Base-by-base conservation (phyloP, 257 asterid species). In the Nicotiana attenuata region DNA sequence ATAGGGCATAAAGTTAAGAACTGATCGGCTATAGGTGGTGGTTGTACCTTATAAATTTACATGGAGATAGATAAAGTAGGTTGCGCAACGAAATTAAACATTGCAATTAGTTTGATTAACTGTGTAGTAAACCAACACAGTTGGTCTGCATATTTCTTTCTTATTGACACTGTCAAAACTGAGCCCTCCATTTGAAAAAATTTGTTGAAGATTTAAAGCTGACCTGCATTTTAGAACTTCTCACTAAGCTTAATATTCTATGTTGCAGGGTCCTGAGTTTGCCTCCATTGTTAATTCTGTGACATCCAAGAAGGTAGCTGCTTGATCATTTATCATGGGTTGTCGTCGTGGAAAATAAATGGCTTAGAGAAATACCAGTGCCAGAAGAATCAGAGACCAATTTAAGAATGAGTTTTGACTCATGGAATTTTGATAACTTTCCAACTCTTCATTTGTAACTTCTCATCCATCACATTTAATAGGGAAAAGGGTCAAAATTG, bases 281-380 rank as follows among this genome's bases (percentile, higher is more conserved):
- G 97, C 97, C 11, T 89, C 98, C 29, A 94, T 96, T 53, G 87
- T 94, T 68, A 96, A 96, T 89, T 94, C 99, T 19, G 99, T 93
- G 76, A 91, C 98, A 45, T 89, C 97, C 66, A 96, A 96, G 92
- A 96, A 91, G 91, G 97, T 94, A 31, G 92, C 97, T 75, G 98
- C 93, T 55, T 96, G 92, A 92, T 87, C 67, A 16, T 81, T 41
- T 65, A 13, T 63, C 69, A 80, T 7, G 19, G 66, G 68, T 47
- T 24, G 38, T 80, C 38, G 22, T 80, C 19, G 0, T 67, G 33
- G 65, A 17, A 20, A 88, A 80, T 76, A 77, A 86, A 63, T 81
- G 80, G 45, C 38, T 22, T 28, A 55, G 73, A 76, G 82, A 24
- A 81, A 53, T 77, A 61, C n/a, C 77, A 14, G 64, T 47, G 50